phyloP scores from a whole-genome alignment of 768 basidiomycete genomes.

The Lactarius psammicola region DNA sequence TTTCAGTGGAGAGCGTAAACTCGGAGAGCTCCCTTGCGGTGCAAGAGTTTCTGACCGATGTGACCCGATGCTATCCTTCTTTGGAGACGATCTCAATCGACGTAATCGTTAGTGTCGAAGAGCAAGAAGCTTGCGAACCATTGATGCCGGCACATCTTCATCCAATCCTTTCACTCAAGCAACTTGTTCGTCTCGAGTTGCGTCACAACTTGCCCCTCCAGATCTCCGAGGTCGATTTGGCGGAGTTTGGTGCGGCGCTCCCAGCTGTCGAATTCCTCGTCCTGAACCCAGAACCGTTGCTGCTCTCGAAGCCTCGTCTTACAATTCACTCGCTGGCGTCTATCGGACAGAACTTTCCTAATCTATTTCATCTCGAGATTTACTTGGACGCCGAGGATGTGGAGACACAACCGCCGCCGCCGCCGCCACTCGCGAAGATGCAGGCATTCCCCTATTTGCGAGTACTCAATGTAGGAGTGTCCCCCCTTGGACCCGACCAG shows the following conservation, averaged over 20 bases:
- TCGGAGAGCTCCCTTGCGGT: conserved; percentile 11
- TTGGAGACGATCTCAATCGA: conserved; percentile 22
- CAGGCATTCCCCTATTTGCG: conserved; percentile 12
- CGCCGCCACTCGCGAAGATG: neutral
- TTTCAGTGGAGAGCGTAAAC: conserved; percentile 22
- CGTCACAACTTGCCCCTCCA: conserved; percentile 28
- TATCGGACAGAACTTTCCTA: conserved; percentile 23
- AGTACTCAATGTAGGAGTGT: conserved; percentile 23
- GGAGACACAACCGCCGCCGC: neutral
- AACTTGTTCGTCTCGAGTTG: conserved; percentile 25
- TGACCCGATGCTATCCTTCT: conserved; percentile 22
- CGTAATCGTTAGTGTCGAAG: conserved; percentile 15
- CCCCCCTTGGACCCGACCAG: conserved; percentile 24
- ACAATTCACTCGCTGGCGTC: conserved; percentile 10
- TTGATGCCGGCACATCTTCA: conserved; percentile 17
- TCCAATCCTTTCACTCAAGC: conserved; percentile 25
- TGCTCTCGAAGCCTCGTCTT: conserved; percentile 17
- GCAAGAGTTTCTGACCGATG: conserved; percentile 18
- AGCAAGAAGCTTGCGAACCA: conserved; percentile 15
- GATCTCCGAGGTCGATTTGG: conserved; percentile 24
- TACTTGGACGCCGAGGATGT: conserved; percentile 24
- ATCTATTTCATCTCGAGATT: conserved; percentile 20
- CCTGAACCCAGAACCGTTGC: conserved; percentile 27
- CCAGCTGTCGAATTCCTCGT: conserved; percentile 22
- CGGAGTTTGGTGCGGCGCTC: conserved; percentile 23